These are phyloP conservation scores for Aspergillus texensis DNA, from an alignment of 2,329 filamentous ascomycete species.

Conservation along the genomic window DNA sequence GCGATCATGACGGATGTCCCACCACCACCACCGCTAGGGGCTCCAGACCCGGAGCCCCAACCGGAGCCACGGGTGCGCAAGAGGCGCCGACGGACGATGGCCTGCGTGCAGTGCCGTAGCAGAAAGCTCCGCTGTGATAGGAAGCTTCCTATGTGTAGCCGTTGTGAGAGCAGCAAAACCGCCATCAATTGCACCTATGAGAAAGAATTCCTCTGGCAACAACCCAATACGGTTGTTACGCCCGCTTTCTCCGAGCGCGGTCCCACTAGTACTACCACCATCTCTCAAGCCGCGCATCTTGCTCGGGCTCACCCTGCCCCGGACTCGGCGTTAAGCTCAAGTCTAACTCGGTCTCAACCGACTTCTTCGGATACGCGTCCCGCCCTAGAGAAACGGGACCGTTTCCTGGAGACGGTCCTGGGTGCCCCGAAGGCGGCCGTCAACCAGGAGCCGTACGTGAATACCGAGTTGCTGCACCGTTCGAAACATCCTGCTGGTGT, in stretches of 20 bases:
- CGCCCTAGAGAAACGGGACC: constrained; percentile 30
- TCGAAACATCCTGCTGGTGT: constrained; percentile 21
- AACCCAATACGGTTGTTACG: constrained; percentile 37
- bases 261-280: constrained; percentile 17
- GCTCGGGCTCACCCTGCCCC: constrained; percentile 32
- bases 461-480: constrained; percentile 32
- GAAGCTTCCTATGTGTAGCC: constrained; percentile 43
- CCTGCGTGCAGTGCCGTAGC: constrained; percentile 46
- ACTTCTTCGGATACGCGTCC: constrained; percentile 12
- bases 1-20: constrained; percentile 19
- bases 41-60: constrained; percentile 9
- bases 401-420: constrained; percentile 39
- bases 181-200: constrained; percentile 44
- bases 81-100: constrained; percentile 43
- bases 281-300: constrained; percentile 20
- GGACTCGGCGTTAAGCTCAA: constrained; percentile 34
- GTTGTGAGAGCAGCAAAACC: constrained; percentile 42
- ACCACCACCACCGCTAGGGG: constrained; percentile 6
- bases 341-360: constrained; percentile 27
- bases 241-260: constrained; percentile 29
- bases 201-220: constrained; percentile 44
- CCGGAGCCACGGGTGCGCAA: constrained; percentile 36
- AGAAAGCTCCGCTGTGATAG: constrained; percentile 48
- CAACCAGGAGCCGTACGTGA: constrained; percentile 35
- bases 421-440: constrained; percentile 37